Base-by-base conservation (phyloP, 495 filamentous ascomycete species). In the Podospora appendiculata region DNA sequence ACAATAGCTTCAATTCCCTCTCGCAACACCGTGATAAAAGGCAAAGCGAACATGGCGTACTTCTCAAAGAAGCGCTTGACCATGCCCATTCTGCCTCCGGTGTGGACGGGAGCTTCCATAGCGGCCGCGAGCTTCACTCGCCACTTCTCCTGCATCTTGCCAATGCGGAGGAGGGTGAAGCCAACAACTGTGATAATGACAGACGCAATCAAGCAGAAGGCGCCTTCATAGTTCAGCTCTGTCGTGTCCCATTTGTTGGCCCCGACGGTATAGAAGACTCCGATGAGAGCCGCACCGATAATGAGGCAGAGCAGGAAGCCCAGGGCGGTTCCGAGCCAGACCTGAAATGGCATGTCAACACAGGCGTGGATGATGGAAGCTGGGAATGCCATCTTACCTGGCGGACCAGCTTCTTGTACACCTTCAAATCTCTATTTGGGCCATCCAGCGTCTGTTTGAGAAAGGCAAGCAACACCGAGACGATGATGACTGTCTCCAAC, bases 91-190 rank as follows among this genome's bases (percentile, higher is more conserved):
- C 45, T 53, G 1, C 57, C 44, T n/a, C 71, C 60, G n/a, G 55
- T 58, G 8, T 56, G 63, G 14, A 78, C 56, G 2, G 81, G 75
- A 9, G 71, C 62, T 56, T 84, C 85, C 17, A 91, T 66, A 0
- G 82, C 75, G 53, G 77, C 76, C 13, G 81, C 78, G n/a, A 95
- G 75, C 77, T 90, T 90, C 50, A 84, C 68, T 12, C 81, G 80
- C 89, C 89, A 95, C 64, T 90, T 90, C 43, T 88, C 86, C 63
- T 90, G 85, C 62, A 91, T 79, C 69, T 91, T 92, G 45, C 81
- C 85, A 41, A 95, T 80, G n/a, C 89, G 79, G 8, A 95, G 73
- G 18, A 93, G 77, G 8, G 87, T 87, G 10, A 82, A 82, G 32
- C 89, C 89, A 64, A 93, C 83, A 47, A 89, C 59, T 35, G 85